Percentiles rank a stretch among this genome's conserved stretches.
These are phyloP conservation scores for Hypoxylon sp. DNA, from an alignment of 2,329 filamentous ascomycete genomes.

Conservation along the genomic window DNA sequence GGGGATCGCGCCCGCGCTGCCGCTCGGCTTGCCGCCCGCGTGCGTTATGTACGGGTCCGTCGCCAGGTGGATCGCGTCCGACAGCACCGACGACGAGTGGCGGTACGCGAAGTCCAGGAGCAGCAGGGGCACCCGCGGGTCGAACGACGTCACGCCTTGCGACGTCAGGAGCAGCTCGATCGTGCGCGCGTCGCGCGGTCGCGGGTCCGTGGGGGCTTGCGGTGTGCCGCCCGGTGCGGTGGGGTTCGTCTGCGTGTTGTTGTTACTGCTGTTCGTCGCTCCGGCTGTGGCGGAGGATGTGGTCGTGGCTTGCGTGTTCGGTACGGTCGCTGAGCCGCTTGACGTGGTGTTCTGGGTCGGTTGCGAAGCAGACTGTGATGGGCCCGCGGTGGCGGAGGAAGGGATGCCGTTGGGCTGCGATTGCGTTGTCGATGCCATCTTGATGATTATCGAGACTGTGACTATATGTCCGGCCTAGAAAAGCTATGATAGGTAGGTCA, in stretches of 20 bases:
- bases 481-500: no score
- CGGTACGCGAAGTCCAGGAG: constrained; percentile 89
- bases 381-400: constrained; percentile 49
- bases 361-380: constrained; percentile 43
- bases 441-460: no score
- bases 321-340: constrained; percentile 48
- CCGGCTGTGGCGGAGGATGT: constrained; percentile 20
- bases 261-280: constrained; percentile 29
- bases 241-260: constrained; percentile 40
- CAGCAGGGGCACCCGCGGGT: constrained; percentile 81
- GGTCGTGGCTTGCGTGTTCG: constrained; percentile 37
- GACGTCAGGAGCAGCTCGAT: constrained; percentile 82
- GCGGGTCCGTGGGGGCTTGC: constrained; percentile 53
- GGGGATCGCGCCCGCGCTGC: constrained; percentile 58
- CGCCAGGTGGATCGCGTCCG: constrained; percentile 73
- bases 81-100: constrained; percentile 76
- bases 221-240: constrained; percentile 39
- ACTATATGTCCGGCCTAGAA: no score
- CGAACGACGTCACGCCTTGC: constrained; percentile 81
- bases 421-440: constrained; percentile 46
- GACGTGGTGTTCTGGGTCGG: constrained; percentile 38
- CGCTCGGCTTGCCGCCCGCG: constrained; percentile 62
- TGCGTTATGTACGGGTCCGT: constrained; percentile 72
- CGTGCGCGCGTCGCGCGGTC: constrained; percentile 80
- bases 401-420: constrained; percentile 65